Base-by-base conservation (phyloP, 768 basidiomycete genomes). In the Termitomyces sp. region DNA sequence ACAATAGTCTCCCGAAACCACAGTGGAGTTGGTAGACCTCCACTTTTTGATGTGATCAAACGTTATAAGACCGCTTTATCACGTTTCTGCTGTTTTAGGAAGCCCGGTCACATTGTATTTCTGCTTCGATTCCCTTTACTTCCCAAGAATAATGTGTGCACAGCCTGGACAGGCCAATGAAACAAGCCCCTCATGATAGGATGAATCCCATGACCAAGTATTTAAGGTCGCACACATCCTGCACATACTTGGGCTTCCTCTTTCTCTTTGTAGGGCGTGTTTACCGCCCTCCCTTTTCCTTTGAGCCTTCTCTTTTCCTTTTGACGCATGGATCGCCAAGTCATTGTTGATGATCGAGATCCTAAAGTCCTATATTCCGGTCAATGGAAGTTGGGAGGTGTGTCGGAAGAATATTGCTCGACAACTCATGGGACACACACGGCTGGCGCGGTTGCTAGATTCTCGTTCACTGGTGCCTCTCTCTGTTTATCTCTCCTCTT, bases 271-370 rank as follows among this genome's bases (percentile, higher is more conserved):
- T 1, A 25, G 12, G n/a, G 37, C 5, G 50, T 19, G 10, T n/a
- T n/a, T n/a, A 9, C 25, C 14, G 16, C 21, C 23, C 1, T 19
- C 3, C 19, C 12, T 14, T 3, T 6, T 30, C 12, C 46, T 25
- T 6, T 1, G 30, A 21, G 21, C 19, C 17, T 25, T 35, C 3
- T 6, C 35, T 17, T n/a, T 17, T 17, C 19, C 40, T 42, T 32
- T n/a, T 32, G 12, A 17, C 19, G n/a, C 52, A 52, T 56, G 59
- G n/a, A 51, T 37, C 35, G 4, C n/a, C 27, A 11, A 21, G 52
- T 61, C n/a, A 19, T 8, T 37, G 54, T 64, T 23, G 64, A 64
- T 41, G 64, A 65, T 55, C 46, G 11, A 5, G 59, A 65, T 43
- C 14, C 62, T 21, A 8, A 47, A 19, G 49, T 63, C 16, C n/a